phyloP scores from a whole-genome alignment of 805 yeast genomes.

The Clavispora carvajalis region DNA sequence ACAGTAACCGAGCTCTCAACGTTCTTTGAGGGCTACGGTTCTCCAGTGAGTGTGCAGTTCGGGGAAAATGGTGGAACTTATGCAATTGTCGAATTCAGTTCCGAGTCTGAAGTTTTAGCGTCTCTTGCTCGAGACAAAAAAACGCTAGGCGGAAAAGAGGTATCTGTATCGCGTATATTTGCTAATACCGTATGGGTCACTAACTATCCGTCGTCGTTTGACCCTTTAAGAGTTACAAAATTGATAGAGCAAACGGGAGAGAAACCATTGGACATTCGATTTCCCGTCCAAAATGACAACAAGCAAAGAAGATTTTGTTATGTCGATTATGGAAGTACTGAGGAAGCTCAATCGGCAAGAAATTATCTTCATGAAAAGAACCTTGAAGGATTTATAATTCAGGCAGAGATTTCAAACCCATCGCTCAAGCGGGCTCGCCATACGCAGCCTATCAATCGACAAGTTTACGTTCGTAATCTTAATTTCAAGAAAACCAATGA shows the following conservation, averaged over 20 bases:
- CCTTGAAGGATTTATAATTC: slow-evolving; percentile 30
- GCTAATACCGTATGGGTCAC: slow-evolving; percentile 65
- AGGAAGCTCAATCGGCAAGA: slow-evolving; percentile 32
- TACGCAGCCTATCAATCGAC: slow-evolving; percentile 25
- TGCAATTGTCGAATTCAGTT: slow-evolving; percentile 58
- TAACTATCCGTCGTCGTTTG: slow-evolving; percentile 59
- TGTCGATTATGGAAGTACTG: slow-evolving; percentile 46
- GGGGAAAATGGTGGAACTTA: slow-evolving; percentile 8
- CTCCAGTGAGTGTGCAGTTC: slow-evolving; percentile 36
- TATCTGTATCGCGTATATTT: slow-evolving; percentile 42
- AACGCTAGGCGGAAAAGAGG: slow-evolving; percentile 33
- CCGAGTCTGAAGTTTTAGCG: slow-evolving; percentile 43
- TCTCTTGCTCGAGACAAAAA: slow-evolving; percentile 61
- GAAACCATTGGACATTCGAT: slow-evolving; percentile 48
- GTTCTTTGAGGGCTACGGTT: slow-evolving; percentile 61
- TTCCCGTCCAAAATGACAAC: slow-evolving; percentile 58
- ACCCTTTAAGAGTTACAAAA: slow-evolving; percentile 31
- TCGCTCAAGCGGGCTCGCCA: slow-evolving; percentile 22
- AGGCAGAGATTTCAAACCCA: slow-evolving; percentile 63
- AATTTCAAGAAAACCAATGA: slow-evolving; percentile 41
- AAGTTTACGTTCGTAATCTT: slow-evolving; percentile 50
- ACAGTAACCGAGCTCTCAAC: slow-evolving; percentile 34
- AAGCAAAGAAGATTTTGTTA: slow-evolving; percentile 68
- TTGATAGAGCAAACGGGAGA: slow-evolving; percentile 28
- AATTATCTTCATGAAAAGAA: slow-evolving; percentile 23